Percentiles rank a stretch among this genome's conserved stretches.
phyloP scores from a whole-genome alignment of 2,329 filamentous ascomycete species.

The Cercospora sp. region DNA sequence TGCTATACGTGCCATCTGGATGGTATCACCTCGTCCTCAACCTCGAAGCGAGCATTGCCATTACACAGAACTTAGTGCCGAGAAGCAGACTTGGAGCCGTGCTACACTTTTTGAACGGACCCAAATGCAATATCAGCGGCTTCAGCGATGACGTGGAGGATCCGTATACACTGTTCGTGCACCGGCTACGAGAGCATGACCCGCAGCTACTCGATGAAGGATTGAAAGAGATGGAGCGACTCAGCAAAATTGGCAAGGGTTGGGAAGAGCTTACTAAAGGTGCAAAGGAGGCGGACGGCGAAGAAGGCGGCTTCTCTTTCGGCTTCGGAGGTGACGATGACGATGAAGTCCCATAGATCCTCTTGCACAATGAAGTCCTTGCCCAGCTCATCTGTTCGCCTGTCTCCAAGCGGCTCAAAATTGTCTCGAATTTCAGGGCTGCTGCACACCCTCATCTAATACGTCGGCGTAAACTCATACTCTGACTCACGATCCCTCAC shows the following conservation, averaged over 20 bases:
- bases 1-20: slow-evolving; percentile 87
- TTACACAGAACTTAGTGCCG: slow-evolving; percentile 96
- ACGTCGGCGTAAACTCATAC: slow-evolving; percentile 68
- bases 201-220: slow-evolving; percentile 69
- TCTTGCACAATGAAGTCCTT: neutral
- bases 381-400: neutral
- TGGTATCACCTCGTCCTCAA: slow-evolving; percentile 99
- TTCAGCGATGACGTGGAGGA: slow-evolving; percentile 72
- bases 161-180: slow-evolving; percentile 73
- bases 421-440: neutral
- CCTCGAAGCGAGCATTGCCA: slow-evolving; percentile 76
- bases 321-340: slow-evolving; percentile 60
- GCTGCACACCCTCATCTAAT: slow-evolving; percentile 24
- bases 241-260: slow-evolving; percentile 68
- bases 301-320: slow-evolving; percentile 59
- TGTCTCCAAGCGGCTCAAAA: neutral
- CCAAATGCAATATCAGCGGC: slow-evolving; percentile 81
- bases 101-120: slow-evolving; percentile 76
- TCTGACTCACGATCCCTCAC: slow-evolving; percentile 77
- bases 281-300: slow-evolving; percentile 47
- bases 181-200: slow-evolving; percentile 62
- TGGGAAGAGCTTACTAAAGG: slow-evolving; percentile 78
- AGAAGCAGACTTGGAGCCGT: slow-evolving; percentile 70
- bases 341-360: slow-evolving; percentile 31
- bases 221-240: slow-evolving; percentile 64